Base-by-base conservation (phyloP, 768 basidiomycete genomes). In the Leccinum variicolor region DNA sequence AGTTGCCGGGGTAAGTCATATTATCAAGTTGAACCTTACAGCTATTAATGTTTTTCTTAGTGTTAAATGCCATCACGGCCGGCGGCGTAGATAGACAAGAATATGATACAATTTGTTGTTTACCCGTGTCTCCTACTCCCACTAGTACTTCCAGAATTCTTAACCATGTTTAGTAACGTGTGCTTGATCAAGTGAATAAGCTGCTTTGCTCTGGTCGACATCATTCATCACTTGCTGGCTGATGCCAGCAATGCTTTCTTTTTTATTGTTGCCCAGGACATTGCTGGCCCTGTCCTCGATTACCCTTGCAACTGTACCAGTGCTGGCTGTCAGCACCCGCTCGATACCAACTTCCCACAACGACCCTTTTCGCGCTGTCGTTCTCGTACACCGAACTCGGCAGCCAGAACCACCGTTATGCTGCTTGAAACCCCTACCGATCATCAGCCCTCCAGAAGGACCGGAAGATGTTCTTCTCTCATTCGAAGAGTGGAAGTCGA, bases 401-500 rank as follows among this genome's bases (percentile, higher is more conserved):
- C 70, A 72, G 19, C 77, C 84, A 9, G 81, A 84, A 48, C 81
- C 70, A 9, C 87, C 85, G 3, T 64, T 90, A 52, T 92, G 90
- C 74, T 88, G 87, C 65, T 75, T 92, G 54, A 85, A 80, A 48
- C 82, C 86, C 5, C 67, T 70, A 1, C 65, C 73, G 15, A 73
- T 56, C 11, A 31, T 54, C 4, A 70, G 73, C 46, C 69, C 81
- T 3, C 69, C 75, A 39, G 80, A 83, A 45, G 74, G 75, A 7
- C 73, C 79, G 5, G 85, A 85, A 52, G 84, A 86, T 53, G 72
- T 87, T 6, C 73, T 93, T 21, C 80, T 92, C 21, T 89, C 90
- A 0, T 94, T 94, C 65, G 89, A 93, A 65, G 92, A 93, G 62
- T 94, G 92, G 92, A 92, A 92, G 66, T 83, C 83, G 31, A 89